Conservation (phyloP, 805 yeast genomes). For the Starmerella potacharoeniae region DNA sequence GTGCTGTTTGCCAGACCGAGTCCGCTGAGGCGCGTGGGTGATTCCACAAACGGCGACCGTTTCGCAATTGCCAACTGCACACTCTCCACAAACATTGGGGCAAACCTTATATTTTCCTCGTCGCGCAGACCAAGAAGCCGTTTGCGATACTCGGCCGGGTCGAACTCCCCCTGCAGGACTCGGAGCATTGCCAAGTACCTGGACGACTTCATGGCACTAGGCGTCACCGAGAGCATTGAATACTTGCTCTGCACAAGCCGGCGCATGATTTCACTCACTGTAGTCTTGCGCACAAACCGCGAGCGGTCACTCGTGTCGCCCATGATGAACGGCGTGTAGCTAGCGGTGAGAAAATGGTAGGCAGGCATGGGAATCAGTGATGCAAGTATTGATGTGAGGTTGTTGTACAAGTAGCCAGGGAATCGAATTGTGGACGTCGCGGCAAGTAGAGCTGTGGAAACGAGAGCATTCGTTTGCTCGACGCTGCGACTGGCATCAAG, state of each 20-base stretch:
- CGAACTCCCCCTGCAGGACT: slow-evolving; percentile 54
- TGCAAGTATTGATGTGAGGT: slow-evolving; percentile 68
- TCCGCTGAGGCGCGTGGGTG: slow-evolving; percentile 52
- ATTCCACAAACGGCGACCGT: slow-evolving; percentile 49
- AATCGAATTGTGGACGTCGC: slow-evolving; percentile 79
- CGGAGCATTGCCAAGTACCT: slow-evolving; percentile 60
- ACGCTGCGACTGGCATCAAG: slow-evolving; percentile 40
- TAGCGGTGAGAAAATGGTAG: slow-evolving; percentile 60
- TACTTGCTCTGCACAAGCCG: slow-evolving; percentile 70
- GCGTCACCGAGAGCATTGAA: slow-evolving; percentile 48
- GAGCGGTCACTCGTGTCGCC: slow-evolving; percentile 35
- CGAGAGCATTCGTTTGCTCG: slow-evolving; percentile 71
- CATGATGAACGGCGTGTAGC: slow-evolving; percentile 68
- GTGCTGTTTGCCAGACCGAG: slow-evolving; percentile 77
- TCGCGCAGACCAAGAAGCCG: slow-evolving; percentile 33
- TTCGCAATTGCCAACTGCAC: slow-evolving; percentile 68
- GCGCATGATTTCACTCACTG: slow-evolving; percentile 75
- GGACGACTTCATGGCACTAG: slow-evolving; percentile 30
- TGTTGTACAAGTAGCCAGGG: slow-evolving; percentile 85
- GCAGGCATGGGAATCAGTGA: slow-evolving; percentile 79
- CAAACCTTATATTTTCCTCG: slow-evolving; percentile 47
- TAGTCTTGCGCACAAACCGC: slow-evolving; percentile 51
- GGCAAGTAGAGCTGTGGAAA: slow-evolving; percentile 73
- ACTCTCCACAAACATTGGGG: slow-evolving; percentile 76
- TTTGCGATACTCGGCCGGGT: slow-evolving; percentile 54